Percentiles rank a stretch among this genome's conserved stretches.
Conservation (phyloP, 2,329 filamentous ascomycete species). For the Emergomyces africanus region DNA sequence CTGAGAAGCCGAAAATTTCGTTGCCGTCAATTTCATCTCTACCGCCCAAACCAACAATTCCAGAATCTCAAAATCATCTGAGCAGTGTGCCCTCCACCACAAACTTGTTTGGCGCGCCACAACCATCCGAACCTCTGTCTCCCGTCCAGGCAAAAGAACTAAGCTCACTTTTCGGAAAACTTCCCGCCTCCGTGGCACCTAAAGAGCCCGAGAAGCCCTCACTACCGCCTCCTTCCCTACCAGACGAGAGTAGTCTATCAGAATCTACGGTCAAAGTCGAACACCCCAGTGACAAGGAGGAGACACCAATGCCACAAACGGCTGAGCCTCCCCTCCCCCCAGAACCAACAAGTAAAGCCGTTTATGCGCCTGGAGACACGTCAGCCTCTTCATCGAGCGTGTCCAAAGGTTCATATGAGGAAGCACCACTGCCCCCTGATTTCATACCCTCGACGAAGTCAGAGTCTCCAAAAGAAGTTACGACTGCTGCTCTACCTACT, state of each 20-base stretch:
- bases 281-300: conserved; percentile 17
- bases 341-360: conserved; percentile 34
- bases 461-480: conserved; percentile 12
- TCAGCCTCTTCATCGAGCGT: conserved; percentile 34
- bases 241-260: conserved; percentile 20
- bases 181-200: conserved; percentile 17
- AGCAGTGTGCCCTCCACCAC: neutral
- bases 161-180: conserved; percentile 6
- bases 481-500: conserved; percentile 21
- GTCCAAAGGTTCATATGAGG: conserved; percentile 29
- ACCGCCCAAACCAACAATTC: neutral
- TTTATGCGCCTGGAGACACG: conserved; percentile 36
- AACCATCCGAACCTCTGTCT: conserved; percentile 13
- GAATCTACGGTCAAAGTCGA: conserved; percentile 23
- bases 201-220: conserved; percentile 17
- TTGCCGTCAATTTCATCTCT: conserved; percentile 2
- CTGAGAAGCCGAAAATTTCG: neutral
- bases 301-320: conserved; percentile 19
- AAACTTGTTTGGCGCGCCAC: neutral
- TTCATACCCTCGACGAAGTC: conserved; percentile 14
- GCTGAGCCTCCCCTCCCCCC: conserved; percentile 33
- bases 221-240: conserved; percentile 20
- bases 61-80: neutral
- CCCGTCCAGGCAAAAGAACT: neutral
- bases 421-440: conserved; percentile 24